These are phyloP conservation scores for Teunomyces pallodes DNA, from an alignment of 805 yeast genomes.

Conservation along the genomic window DNA sequence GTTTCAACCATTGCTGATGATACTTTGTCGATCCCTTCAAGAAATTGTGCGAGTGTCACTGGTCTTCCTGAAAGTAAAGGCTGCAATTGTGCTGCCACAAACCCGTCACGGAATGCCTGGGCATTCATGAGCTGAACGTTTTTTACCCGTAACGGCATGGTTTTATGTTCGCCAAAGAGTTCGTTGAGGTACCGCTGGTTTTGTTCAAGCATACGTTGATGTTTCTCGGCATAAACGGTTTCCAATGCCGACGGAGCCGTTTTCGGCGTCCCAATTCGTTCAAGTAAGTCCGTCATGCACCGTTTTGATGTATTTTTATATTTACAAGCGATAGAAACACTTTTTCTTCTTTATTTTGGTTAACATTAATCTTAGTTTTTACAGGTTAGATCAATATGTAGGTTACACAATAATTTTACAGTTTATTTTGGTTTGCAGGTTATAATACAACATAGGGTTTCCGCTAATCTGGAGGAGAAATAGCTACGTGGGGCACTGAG, in stretches of 20 bases:
- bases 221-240: slow-evolving; percentile 24
- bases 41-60: slow-evolving; percentile 39
- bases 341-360: no score
- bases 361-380: no score
- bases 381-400: background rate
- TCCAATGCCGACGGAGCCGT: slow-evolving; percentile 23
- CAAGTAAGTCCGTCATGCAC: slow-evolving; percentile 7
- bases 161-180: slow-evolving; percentile 30
- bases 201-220: slow-evolving; percentile 30
- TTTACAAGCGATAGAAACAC: no score
- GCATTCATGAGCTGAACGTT: slow-evolving; percentile 50
- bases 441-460: background rate
- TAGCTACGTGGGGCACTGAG: slow-evolving; percentile 33
- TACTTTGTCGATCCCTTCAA: slow-evolving; percentile 42
- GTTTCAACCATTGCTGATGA: slow-evolving; percentile 43
- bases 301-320: background rate
- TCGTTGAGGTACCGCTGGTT: slow-evolving; percentile 31
- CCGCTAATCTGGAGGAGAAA: slow-evolving; percentile 35
- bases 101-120: slow-evolving; percentile 44
- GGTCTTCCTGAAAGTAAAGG: slow-evolving; percentile 38
- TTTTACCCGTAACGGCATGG: slow-evolving; percentile 42
- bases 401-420: no score
- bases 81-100: slow-evolving; percentile 44
- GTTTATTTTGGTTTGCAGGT: background rate
- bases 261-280: background rate